A percentile compares a stretch with the other conserved stretches of the same genome.
These are phyloP conservation scores for Adenanthera pavonina DNA, from an alignment of 306 rosid genomes.

Conservation along the genomic window DNA sequence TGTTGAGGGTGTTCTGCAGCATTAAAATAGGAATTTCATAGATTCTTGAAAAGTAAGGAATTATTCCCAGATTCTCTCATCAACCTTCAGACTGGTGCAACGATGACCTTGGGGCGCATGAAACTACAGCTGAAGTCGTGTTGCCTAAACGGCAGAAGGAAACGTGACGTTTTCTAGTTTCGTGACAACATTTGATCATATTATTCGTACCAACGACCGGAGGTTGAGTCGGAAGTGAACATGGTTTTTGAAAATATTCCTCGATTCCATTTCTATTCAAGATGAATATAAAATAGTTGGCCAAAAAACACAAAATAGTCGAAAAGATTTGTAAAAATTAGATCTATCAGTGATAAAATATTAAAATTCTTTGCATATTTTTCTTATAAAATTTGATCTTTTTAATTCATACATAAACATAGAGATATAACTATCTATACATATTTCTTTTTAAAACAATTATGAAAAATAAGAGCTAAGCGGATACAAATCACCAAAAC, in stretches of 20 bases:
- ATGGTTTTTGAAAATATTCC: not conserved
- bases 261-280: not conserved
- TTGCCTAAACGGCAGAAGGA: slow-evolving; percentile 31
- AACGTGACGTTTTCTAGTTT: slow-evolving; percentile 22
- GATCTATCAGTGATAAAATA: no score
- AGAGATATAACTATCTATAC: no score
- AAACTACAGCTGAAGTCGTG: slow-evolving; percentile 14
- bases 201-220: slow-evolving; percentile 19
- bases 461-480: no score
- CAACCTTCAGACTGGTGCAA: slow-evolving; percentile 1
- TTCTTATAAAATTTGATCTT: no score
- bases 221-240: not conserved
- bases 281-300: no score
- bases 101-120: not conserved
- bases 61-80: slow-evolving; percentile 41
- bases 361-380: no score
- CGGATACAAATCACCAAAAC: no score
- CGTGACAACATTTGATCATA: not conserved
- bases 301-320: not conserved
- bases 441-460: no score
- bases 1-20: not conserved
- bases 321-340: not conserved
- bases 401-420: no score
- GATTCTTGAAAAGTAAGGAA: slow-evolving; percentile 45
- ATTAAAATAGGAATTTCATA: slow-evolving; percentile 23